These are phyloP conservation scores for Hypoxylon lienhwacheense DNA, from an alignment of 495 filamentous ascomycete genomes.

Conservation along the genomic window DNA sequence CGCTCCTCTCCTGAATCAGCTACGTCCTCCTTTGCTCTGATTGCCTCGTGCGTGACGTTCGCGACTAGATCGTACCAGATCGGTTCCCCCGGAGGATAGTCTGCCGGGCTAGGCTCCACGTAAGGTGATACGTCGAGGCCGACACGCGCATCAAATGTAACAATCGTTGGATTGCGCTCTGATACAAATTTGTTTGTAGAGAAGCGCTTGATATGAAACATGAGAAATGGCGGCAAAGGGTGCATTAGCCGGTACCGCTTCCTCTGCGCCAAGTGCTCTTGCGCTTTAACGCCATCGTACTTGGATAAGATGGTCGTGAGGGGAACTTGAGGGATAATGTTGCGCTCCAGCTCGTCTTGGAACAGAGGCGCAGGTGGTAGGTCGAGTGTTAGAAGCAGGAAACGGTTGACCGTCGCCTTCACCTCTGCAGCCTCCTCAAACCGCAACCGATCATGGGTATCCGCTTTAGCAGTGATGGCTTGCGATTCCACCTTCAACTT, in stretches of 20 bases:
- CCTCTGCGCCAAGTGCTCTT: slow-evolving; percentile 83
- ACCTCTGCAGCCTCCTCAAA: slow-evolving; percentile 91
- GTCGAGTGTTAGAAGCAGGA: slow-evolving; percentile 89
- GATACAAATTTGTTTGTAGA: slow-evolving; percentile 91
- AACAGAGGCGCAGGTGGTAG: slow-evolving; percentile 94
- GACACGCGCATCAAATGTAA: slow-evolving; percentile 79
- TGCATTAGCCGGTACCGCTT: slow-evolving; percentile 89
- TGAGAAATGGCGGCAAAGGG: slow-evolving; percentile 86
- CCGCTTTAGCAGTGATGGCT: slow-evolving; percentile 88
- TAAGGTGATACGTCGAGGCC: slow-evolving; percentile 87
- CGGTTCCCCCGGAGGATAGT: slow-evolving; percentile 71
- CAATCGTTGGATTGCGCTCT: slow-evolving; percentile 97
- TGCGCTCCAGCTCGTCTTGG: slow-evolving; percentile 84
- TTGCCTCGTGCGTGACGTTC: slow-evolving; percentile 91
- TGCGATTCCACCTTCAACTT: slow-evolving; percentile 90
- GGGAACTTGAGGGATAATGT: slow-evolving; percentile 95
- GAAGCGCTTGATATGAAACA: slow-evolving; percentile 98
- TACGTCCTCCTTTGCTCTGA: slow-evolving; percentile 70
- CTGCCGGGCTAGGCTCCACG: slow-evolving; percentile 57
- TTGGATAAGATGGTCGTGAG: slow-evolving; percentile 87
- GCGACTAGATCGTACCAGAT: slow-evolving; percentile 96
- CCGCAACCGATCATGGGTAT: slow-evolving; percentile 81
- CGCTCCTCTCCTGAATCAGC: slow-evolving; percentile 80
- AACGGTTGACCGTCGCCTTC: slow-evolving; percentile 72
- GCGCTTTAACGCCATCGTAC: slow-evolving; percentile 86